phyloP scores from a whole-genome alignment of 1,284 basidiomycete genomes.

The Cryptococcus hybrid region DNA sequence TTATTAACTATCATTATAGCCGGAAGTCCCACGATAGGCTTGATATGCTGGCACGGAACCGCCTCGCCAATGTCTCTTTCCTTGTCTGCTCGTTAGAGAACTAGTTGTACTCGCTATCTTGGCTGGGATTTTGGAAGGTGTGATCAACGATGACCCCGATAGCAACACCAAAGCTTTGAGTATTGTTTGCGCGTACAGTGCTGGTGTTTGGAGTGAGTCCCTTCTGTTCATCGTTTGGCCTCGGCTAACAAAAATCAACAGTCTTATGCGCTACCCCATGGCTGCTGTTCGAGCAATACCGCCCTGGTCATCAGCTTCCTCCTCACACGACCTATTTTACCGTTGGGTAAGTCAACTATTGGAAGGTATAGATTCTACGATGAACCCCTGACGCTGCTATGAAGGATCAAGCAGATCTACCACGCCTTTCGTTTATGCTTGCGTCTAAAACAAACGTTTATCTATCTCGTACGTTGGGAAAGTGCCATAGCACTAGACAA shows the following conservation, averaged over 20 bases:
- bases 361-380: too few species aligned
- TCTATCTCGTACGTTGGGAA: slow-evolving; percentile 29
- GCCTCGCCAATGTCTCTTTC: slow-evolving; percentile 77
- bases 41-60: slow-evolving; percentile 68
- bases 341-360: slow-evolving; percentile 55
- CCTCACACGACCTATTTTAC: slow-evolving; percentile 63
- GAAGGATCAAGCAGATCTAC: slow-evolving; percentile 58
- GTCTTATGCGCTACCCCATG: slow-evolving; percentile 70
- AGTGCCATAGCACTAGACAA: background rate
- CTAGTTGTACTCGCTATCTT: slow-evolving; percentile 69
- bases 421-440: slow-evolving; percentile 65
- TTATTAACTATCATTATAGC: slow-evolving; percentile 43
- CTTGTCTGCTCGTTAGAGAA: slow-evolving; percentile 69
- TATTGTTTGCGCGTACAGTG: slow-evolving; percentile 69
- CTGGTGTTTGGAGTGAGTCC: slow-evolving; percentile 68
- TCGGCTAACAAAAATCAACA: slow-evolving; percentile 44
- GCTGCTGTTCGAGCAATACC: slow-evolving; percentile 71
- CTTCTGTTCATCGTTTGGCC: background rate
- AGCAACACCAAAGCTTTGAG: slow-evolving; percentile 78
- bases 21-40: slow-evolving; percentile 59
- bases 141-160: slow-evolving; percentile 66
- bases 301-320: slow-evolving; percentile 69
- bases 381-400: slow-evolving; percentile 52
- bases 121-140: slow-evolving; percentile 70
- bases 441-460: slow-evolving; percentile 63